Conservation (phyloP, 1,284 basidiomycete genomes). For the Crucibulum parvulum region DNA sequence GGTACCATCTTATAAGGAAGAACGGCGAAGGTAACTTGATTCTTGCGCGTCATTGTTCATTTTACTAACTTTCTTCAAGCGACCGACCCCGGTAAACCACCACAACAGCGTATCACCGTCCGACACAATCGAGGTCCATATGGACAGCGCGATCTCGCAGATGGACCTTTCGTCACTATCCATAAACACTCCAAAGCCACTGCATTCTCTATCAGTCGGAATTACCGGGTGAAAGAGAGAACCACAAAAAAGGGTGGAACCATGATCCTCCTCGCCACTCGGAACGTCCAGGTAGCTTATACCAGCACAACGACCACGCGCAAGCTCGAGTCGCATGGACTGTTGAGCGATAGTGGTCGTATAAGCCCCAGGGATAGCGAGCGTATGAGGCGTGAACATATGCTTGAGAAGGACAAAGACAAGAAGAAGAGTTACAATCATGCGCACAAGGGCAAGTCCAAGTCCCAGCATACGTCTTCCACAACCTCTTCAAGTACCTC, state of each 20-base stretch:
- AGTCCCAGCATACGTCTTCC: conserved; percentile 1
- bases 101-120: conserved; percentile 72
- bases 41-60: conserved; percentile 2
- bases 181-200: conserved; percentile 81
- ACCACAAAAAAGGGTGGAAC: conserved; percentile 28
- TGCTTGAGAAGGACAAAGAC: conserved; percentile 24
- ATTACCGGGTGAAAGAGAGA: conserved; percentile 47
- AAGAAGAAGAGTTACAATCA: conserved; percentile 17
- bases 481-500: not conserved
- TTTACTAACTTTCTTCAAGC: conserved; percentile 27
- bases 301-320: conserved; percentile 80
- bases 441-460: conserved; percentile 23
- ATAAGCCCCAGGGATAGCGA: conserved; percentile 27
- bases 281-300: conserved; percentile 76
- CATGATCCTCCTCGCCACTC: conserved; percentile 72
- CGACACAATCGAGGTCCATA: conserved; percentile 60
- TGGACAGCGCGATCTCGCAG: conserved; percentile 36
- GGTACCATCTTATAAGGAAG: conserved; percentile 65
- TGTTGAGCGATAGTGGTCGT: conserved; percentile 55
- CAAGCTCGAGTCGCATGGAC: conserved; percentile 69
- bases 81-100: conserved; percentile 59
- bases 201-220: conserved; percentile 78
- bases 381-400: conserved; percentile 16
- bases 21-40: conserved; percentile 52
- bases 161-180: conserved; percentile 70